Percentiles rank a stretch among this genome's conserved stretches.
phyloP scores from a whole-genome alignment of 1,284 basidiomycete genomes.

The Ustilago cynodontis region DNA sequence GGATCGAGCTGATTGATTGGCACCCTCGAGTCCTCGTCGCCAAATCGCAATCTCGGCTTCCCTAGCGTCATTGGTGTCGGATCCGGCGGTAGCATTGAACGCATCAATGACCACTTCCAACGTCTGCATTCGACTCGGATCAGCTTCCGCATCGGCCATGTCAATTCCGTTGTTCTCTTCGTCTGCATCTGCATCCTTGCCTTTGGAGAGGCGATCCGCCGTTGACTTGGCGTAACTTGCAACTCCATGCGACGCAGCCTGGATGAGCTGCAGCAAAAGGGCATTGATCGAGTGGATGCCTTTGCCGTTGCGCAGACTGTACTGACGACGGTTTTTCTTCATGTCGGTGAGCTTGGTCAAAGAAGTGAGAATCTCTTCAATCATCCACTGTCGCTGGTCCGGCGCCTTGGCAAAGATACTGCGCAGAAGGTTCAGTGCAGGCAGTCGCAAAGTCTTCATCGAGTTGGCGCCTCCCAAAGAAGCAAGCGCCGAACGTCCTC shows the following conservation, averaged over 20 bases:
- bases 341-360: constrained; percentile 89
- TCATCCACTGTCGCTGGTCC: constrained; percentile 91
- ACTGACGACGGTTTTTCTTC: constrained; percentile 85
- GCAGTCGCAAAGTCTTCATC: constrained; percentile 83
- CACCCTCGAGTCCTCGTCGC: constrained; percentile 53
- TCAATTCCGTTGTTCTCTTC: constrained; percentile 9
- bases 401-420: constrained; percentile 90
- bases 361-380: constrained; percentile 91
- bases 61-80: constrained; percentile 20
- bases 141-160: constrained; percentile 7
- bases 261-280: constrained; percentile 91
- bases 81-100: constrained; percentile 27
- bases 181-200: constrained; percentile 13
- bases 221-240: constrained; percentile 31
- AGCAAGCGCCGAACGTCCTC: constrained; percentile 42
- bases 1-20: constrained; percentile 73
- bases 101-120: constrained; percentile 45
- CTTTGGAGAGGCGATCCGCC: constrained; percentile 33
- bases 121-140: constrained; percentile 13
- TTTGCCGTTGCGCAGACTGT: constrained; percentile 72
- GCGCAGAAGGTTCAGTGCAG: constrained; percentile 81
- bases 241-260: constrained; percentile 76
- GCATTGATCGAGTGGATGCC: constrained; percentile 93
- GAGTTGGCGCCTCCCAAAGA: constrained; percentile 63
- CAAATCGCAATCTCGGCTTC: constrained; percentile 43